Evolutionary conservation across 257 asterid genomes (phyloP), one percentile per base, ranked within the genome.

Genomic region (Linderniella brevidens): DNA sequence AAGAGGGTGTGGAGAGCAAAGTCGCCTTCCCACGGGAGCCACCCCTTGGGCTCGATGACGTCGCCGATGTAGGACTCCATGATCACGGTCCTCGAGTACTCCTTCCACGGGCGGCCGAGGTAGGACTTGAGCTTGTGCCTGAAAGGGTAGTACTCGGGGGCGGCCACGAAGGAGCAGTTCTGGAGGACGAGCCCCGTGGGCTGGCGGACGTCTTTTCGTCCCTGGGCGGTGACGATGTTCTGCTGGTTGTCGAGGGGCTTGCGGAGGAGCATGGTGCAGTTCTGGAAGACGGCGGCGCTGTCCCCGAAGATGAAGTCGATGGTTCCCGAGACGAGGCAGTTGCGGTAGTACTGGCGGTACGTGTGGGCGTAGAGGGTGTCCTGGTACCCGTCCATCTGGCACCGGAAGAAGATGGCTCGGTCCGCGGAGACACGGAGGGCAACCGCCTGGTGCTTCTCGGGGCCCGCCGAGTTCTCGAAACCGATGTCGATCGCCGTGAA

Each of bases 101-200:
- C 76, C 40, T 80, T 84, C 95, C 93, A 84, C 0, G 95, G 95
- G 46, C 95, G 51, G 9, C 82, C 95, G 0, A 84, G 78, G 47
- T 70, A 84, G 0, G 93, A 60, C 49, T 71, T 70, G 46, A 62
- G 11, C 42, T 58, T 48, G 57, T 54, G 38, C 53, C 75, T 61
- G 0, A 46, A 8, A 0, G 71, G 72, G 5, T 53, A 46, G 0
- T 68, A 68, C 15, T 50, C 80, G 0, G 67, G 67, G 50, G 67
- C 84, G 1, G 93, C 84, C 37, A 61, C 59, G n/a, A 84, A 56
- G 5, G 74, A 66, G 65, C 95, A 77, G 60, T 80, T 80, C 18
- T 84, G 95, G 29, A 84, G 25, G 6, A 77, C 71, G 0, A 80
- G 58, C 1, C 76, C 93, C 0, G 93, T 80, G 5, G 93, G 93